phyloP scores from a whole-genome alignment of 1,284 basidiomycete species.

The Microbotryum violaceum region DNA sequence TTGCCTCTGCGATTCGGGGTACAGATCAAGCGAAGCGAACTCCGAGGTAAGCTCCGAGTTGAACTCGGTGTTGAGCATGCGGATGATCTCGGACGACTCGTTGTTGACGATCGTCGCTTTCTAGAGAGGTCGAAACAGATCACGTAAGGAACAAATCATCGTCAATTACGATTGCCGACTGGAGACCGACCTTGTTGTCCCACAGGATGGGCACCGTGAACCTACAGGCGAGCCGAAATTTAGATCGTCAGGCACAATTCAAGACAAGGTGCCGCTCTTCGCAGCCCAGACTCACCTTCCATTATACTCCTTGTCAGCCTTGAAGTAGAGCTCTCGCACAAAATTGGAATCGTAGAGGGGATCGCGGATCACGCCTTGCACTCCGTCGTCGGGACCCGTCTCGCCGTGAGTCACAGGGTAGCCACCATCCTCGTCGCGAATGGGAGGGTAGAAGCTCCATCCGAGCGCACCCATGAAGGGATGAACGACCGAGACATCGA shows the following conservation, averaged over 20 bases:
- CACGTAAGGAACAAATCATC: background rate
- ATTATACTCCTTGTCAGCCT: constrained; percentile 60
- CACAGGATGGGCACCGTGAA: constrained; percentile 91
- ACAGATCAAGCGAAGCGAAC: constrained; percentile 62
- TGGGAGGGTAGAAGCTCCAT: constrained; percentile 29
- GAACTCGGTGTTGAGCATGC: constrained; percentile 80
- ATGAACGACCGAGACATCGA: constrained; percentile 72
- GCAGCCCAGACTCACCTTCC: constrained; percentile 48
- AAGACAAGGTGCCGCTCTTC: background rate
- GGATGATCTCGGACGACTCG: constrained; percentile 87
- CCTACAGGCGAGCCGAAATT: constrained; percentile 32
- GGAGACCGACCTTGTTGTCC: constrained; percentile 65
- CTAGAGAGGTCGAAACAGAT: background rate
- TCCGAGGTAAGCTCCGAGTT: constrained; percentile 60
- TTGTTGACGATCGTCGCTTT: constrained; percentile 83
- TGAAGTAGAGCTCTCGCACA: constrained; percentile 77
- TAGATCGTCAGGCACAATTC: background rate
- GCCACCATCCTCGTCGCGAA: constrained; percentile 25
- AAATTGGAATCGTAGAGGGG: constrained; percentile 61
- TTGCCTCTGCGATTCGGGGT: constrained; percentile 60
- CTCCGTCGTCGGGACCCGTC: constrained; percentile 51
- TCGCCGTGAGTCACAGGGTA: constrained; percentile 21
- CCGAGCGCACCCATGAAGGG: constrained; percentile 61
- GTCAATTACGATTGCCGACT: no score
- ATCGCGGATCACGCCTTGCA: constrained; percentile 64